phyloP scores from a whole-genome alignment of 495 filamentous ascomycete genomes.

The Xylaria acuta region DNA sequence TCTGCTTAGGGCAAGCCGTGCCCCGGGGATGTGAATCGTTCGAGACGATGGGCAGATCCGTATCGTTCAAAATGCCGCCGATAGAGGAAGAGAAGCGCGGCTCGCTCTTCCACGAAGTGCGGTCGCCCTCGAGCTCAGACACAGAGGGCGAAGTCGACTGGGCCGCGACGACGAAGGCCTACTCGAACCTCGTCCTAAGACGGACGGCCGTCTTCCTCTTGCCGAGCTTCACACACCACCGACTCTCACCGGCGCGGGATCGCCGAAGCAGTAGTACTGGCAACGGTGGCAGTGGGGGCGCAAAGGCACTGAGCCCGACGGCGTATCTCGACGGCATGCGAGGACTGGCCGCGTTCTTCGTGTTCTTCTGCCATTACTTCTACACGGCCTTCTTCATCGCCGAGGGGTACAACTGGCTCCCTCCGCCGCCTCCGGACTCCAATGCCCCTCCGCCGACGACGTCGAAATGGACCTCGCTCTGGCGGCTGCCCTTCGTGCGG shows the following conservation, averaged over 20 bases:
- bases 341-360: slow-evolving; percentile 63
- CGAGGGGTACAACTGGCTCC: slow-evolving; percentile 44
- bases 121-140: slow-evolving; percentile 35
- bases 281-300: slow-evolving; percentile 30
- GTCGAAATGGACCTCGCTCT: slow-evolving; percentile 47
- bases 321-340: slow-evolving; percentile 65
- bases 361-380: slow-evolving; percentile 61
- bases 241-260: slow-evolving; percentile 27
- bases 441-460: not conserved
- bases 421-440: slow-evolving; percentile 14
- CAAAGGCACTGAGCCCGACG: slow-evolving; percentile 47
- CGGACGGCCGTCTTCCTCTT: slow-evolving; percentile 43
- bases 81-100: slow-evolving; percentile 36
- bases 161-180: slow-evolving; percentile 31
- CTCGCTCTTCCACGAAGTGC: slow-evolving; percentile 37
- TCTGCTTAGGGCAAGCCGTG: not conserved
- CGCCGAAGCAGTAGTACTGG: not conserved
- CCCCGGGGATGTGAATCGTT: not conserved
- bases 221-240: slow-evolving; percentile 47
- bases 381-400: slow-evolving; percentile 54
- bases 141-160: slow-evolving; percentile 39
- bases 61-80: slow-evolving; percentile 17
- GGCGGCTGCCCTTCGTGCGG: slow-evolving; percentile 70
- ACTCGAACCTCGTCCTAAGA: slow-evolving; percentile 36
- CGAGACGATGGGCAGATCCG: slow-evolving; percentile 7